These are phyloP conservation scores for Pyronema domesticum DNA, from an alignment of 495 filamentous ascomycete genomes.

Conservation along the genomic window DNA sequence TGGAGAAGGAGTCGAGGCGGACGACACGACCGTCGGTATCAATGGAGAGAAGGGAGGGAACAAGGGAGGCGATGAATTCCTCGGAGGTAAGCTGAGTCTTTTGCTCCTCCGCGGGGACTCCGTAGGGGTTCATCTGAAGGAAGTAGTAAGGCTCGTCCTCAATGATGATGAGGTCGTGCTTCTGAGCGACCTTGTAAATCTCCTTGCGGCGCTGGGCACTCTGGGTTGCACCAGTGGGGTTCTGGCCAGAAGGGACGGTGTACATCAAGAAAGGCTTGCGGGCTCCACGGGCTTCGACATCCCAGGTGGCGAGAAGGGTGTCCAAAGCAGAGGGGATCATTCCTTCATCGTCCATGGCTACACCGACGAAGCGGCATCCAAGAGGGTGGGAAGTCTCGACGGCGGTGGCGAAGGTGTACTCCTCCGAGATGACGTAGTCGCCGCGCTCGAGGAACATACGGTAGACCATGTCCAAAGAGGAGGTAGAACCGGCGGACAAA, in stretches of 20 bases:
- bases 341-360: constrained; percentile 63
- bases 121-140: constrained; percentile 82
- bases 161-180: constrained; percentile 72
- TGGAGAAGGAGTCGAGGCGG: constrained; percentile 67
- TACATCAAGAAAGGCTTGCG: constrained; percentile 63
- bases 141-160: constrained; percentile 98
- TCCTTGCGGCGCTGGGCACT: constrained; percentile 41
- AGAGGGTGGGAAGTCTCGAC: constrained; percentile 66
- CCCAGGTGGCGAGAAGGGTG: constrained; percentile 47
- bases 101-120: constrained; percentile 25
- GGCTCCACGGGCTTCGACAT: constrained; percentile 33
- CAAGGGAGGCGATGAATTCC: constrained; percentile 33
- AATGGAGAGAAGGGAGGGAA: constrained; percentile 49
- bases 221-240: constrained; percentile 81
- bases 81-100: constrained; percentile 19
- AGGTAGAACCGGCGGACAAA: constrained; percentile 61
- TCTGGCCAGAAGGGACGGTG: constrained; percentile 75
- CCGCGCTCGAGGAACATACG: constrained; percentile 58
- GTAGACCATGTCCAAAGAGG: constrained; percentile 54
- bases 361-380: constrained; percentile 52
- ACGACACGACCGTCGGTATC: constrained; percentile 48
- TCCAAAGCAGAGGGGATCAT: constrained; percentile 51
- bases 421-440: constrained; percentile 63
- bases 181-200: constrained; percentile 58
- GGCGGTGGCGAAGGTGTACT: constrained; percentile 70